Conservation (phyloP, 2,329 filamentous ascomycete genomes). For the Pseudocercospora vitis region DNA sequence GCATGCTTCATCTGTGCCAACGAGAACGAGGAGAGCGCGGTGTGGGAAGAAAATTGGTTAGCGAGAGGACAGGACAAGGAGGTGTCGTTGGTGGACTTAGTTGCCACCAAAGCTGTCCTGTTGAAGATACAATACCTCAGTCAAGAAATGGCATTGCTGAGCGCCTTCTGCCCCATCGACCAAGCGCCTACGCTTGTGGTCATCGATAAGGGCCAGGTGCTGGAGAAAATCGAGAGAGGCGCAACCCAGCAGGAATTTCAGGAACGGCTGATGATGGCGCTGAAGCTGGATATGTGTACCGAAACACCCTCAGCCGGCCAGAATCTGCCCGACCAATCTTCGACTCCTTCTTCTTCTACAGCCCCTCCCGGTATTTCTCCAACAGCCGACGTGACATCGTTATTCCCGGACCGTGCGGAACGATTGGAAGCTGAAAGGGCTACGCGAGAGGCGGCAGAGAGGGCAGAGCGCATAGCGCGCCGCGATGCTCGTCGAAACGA, state of each 20-base stretch:
- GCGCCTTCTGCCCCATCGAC: constrained; percentile 78
- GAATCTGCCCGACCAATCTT: neutral
- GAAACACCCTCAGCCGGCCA: neutral
- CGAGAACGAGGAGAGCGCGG: constrained; percentile 64
- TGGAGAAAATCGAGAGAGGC: constrained; percentile 71
- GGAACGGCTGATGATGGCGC: constrained; percentile 51
- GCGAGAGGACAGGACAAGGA: constrained; percentile 5
- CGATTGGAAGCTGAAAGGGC: constrained; percentile 44
- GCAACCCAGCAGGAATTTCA: constrained; percentile 64
- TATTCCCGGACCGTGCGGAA: constrained; percentile 55
- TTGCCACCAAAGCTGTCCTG: constrained; percentile 65
- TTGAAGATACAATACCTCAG: constrained; percentile 71
- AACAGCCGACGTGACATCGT: constrained; percentile 26
- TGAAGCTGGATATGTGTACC: constrained; percentile 35
- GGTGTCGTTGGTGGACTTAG: constrained; percentile 42
- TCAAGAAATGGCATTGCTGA: constrained; percentile 76
- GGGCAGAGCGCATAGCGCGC: constrained; percentile 44
- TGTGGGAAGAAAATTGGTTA: constrained; percentile 40
- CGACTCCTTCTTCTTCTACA: constrained; percentile 7
- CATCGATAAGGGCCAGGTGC: constrained; percentile 71
- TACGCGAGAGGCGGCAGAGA: constrained; percentile 52
- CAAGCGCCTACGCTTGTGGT: constrained; percentile 76
- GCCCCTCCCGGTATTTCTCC: neutral
- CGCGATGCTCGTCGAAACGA: constrained; percentile 43
- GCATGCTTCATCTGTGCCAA: constrained; percentile 78